Base-by-base conservation (phyloP, 1,284 basidiomycete genomes). In the Mrakiaceae sp. region DNA sequence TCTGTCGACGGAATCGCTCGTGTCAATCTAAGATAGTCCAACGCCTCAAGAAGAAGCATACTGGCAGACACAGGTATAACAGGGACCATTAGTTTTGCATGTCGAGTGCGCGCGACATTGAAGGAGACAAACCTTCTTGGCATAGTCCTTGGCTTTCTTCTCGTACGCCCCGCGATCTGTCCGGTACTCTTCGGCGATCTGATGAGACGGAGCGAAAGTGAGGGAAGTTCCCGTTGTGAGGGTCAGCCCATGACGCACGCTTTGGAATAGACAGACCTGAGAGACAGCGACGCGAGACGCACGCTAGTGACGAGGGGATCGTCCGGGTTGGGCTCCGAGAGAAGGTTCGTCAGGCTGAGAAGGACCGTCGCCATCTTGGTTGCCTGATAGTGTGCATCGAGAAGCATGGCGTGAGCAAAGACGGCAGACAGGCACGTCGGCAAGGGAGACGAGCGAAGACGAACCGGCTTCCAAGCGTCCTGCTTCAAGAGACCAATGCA, bases 291-390 rank as follows among this genome's bases (percentile, higher is more conserved):
- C 0, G n/a, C 44, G 11, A n/a, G 44, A 65, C 64, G 16, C 40
- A 66, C 62, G 11, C 57, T 63, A 5, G 65, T 51, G 39, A 66
- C 61, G 12, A 66, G 53, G n/a, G 65, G 65, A 43, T 66, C 65
- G 50, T 66, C 65, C 7, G 65, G 65, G 40, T 66, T 66, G 6
- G 65, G 65, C 50, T 66, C 65, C 9, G 47, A 11, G 9, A 66
- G 62, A 12, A 66, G 65, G 47, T 66, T 63, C 49, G 58, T 63
- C 42, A 66, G 44, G 44, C 58, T 63, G 39, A 66, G 46, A 44
- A 66, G 54, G 4, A 66, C 65, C 4, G 60, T 61, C 50, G 62
- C 56, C 65, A 66, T 66, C 58, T 66, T 66, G 50, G 61, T 62
- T 14, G 65, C 65, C 27, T 27, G 27, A 27, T 27, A 27, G 27